Evolutionary conservation across 1,284 basidiomycete genomes (phyloP).

Genomic region (Ceratobasidium sp.): DNA sequence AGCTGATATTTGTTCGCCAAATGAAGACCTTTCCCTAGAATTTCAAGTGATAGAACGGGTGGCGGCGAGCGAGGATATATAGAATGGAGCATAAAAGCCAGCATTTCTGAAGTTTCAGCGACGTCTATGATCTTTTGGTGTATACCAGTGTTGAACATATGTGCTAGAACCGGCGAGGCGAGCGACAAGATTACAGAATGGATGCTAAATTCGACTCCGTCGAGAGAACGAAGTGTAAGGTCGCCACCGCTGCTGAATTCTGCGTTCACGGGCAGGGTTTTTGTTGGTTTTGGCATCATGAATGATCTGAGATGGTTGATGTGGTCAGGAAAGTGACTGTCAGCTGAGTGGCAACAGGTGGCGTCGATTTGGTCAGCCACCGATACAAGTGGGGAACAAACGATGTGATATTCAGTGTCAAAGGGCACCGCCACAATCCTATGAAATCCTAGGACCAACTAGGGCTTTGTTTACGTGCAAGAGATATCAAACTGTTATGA

Average conservation of each 20-base stretch:
- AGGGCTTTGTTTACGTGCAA: no score
- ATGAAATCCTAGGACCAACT: no score
- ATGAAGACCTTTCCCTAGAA: background rate
- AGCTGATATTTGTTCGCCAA: constrained; percentile 24
- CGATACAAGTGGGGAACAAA: no score
- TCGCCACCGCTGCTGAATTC: constrained; percentile 9
- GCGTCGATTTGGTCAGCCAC: no score
- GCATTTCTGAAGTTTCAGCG: background rate
- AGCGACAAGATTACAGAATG: constrained; percentile 28
- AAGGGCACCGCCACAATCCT: no score
- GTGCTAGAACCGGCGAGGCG: constrained; percentile 29
- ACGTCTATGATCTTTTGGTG: background rate
- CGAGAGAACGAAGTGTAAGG: constrained; percentile 37
- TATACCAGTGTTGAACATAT: constrained; percentile 36
- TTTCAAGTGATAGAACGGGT: background rate
- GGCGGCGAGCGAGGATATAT: constrained; percentile 14
- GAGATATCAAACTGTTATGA: no score
- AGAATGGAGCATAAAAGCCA: background rate
- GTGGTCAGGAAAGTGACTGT: background rate
- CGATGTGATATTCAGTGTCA: no score
- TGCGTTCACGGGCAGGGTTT: background rate
- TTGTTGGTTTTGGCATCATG: no score
- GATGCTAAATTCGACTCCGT: constrained; percentile 37
- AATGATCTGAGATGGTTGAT: background rate
- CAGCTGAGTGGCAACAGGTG: background rate